A percentile compares a stretch with the other conserved stretches of the same genome.
Conservation (phyloP, 1,139 yeast species). For the Saccharomyces pastorianus region DNA sequence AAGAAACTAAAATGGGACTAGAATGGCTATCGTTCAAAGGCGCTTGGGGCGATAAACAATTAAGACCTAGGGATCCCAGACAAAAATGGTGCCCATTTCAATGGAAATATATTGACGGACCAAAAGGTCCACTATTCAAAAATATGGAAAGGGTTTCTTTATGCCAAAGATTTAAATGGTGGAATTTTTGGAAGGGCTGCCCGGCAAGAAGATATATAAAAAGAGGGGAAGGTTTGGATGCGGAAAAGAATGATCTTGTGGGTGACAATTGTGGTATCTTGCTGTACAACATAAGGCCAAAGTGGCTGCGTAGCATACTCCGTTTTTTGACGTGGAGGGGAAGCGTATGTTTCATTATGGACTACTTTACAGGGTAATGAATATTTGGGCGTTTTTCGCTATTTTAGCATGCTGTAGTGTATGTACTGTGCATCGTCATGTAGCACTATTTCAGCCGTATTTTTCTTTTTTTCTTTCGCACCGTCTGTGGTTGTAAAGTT, state of each 20-base stretch:
- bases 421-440: neutral
- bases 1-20: slow-evolving; percentile 38
- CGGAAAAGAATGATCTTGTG: slow-evolving; percentile 56
- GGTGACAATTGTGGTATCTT: slow-evolving; percentile 45
- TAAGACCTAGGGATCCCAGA: slow-evolving; percentile 60
- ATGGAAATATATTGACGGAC: slow-evolving; percentile 85
- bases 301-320: slow-evolving; percentile 40
- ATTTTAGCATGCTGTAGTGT: neutral
- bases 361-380: slow-evolving; percentile 45
- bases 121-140: slow-evolving; percentile 79
- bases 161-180: slow-evolving; percentile 84
- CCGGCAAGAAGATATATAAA: slow-evolving; percentile 64
- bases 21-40: slow-evolving; percentile 79
- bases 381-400: neutral
- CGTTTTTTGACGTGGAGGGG: slow-evolving; percentile 64
- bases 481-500: neutral
- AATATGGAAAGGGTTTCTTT: slow-evolving; percentile 59
- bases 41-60: slow-evolving; percentile 82
- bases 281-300: slow-evolving; percentile 46
- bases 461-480: neutral
- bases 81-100: slow-evolving; percentile 86
- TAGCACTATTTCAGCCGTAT: neutral
- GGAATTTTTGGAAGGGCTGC: slow-evolving; percentile 68
- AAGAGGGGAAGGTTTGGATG: slow-evolving; percentile 65
- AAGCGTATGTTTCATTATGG: slow-evolving; percentile 53